These are phyloP conservation scores for Raphidocelis subcapitata DNA, from an alignment of 139 green algal species.

Conservation along the genomic window DNA sequence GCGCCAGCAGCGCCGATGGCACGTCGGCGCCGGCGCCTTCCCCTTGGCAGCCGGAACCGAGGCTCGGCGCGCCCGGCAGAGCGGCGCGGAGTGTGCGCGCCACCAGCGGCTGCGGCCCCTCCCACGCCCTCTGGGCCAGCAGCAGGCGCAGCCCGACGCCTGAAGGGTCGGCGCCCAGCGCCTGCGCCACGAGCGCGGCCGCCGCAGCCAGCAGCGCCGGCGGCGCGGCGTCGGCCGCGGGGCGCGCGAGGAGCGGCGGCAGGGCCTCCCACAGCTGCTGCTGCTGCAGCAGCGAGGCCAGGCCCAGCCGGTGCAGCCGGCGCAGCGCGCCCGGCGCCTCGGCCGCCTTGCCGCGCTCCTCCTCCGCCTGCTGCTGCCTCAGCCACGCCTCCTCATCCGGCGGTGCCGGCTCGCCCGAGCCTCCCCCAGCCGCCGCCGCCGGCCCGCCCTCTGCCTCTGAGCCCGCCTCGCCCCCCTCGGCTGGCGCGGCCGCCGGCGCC, in stretches of 20 bases:
- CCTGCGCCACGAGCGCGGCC: constrained; percentile 6
- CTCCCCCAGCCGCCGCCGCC: neutral
- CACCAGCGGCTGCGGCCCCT: neutral
- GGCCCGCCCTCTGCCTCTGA: neutral
- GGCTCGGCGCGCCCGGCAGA: too few relatives aligned
- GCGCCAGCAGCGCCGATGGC: too few relatives aligned
- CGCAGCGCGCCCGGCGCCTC: neutral
- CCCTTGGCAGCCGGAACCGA: too few relatives aligned
- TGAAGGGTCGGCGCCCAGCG: constrained; percentile 8
- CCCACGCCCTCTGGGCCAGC: constrained; percentile 2
- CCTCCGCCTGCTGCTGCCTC: neutral
- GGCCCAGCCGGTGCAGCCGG: constrained; percentile 12
- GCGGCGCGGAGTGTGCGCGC: too few relatives aligned
- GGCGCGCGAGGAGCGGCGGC: neutral
- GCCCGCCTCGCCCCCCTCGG: neutral
- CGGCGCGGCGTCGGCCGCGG: constrained; percentile 1
- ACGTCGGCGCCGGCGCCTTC: too few relatives aligned
- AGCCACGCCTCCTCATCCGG: too few relatives aligned
- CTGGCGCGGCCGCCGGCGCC: neutral
- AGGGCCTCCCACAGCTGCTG: constrained; percentile 33
- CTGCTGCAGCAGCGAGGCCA: constrained; percentile 32
- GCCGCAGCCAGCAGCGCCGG: constrained; percentile 5
- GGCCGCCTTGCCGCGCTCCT: neutral
- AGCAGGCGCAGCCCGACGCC: constrained; percentile 4
- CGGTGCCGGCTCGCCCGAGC: neutral